Evolutionary conservation across 768 basidiomycete species (phyloP), one percentile per base, ranked within the genome.

Genomic region (Scleroderma citrinum): DNA sequence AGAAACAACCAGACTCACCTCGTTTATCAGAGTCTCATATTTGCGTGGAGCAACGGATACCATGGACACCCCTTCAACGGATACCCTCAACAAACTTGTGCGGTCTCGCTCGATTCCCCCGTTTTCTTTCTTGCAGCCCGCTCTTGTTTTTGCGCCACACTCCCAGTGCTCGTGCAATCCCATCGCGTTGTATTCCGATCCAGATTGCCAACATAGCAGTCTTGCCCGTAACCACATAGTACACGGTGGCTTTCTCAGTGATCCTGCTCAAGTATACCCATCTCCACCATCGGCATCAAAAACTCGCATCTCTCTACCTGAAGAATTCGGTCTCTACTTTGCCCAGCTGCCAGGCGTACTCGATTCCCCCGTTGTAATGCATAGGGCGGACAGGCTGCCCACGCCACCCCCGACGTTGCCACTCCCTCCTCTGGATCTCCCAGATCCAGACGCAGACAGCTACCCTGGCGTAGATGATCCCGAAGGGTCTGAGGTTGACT

Each of bases 391-490:
- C 36, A 63, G 51, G 53, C 74, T 66, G 2, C 62, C 69, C 50
- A 72, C 74, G 17, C 75, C 74, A 45, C 74, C 74, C 16, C 68
- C 71, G 31, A 75, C 72, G 17, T 60, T 72, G 47, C 70, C 71
- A 19, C 69, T 64, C 24, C 51, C 59, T 37, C 70, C 68, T 0
- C 64, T 64, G 19, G 62, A 56, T 38, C 51, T 76, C 29, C 74
- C 76, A 7, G 68, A 68, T 23, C 38, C 58, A 8, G 72, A 72
- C 39, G 54, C 16, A n/a, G 64, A 66, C 14, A 8, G 34, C 5
- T 23, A 26, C 26, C 50, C 48, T 37, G 48, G 59, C 6, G 56
- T 55, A 26, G 50, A 54, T 34, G 51, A 51, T 14, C 38, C 38
- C 19, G 51, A 54, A 44, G 52, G 49, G 20, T 49, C 47, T 3